Base-by-base conservation (phyloP, 768 basidiomycete genomes). In the Chalciporus piperatus region DNA sequence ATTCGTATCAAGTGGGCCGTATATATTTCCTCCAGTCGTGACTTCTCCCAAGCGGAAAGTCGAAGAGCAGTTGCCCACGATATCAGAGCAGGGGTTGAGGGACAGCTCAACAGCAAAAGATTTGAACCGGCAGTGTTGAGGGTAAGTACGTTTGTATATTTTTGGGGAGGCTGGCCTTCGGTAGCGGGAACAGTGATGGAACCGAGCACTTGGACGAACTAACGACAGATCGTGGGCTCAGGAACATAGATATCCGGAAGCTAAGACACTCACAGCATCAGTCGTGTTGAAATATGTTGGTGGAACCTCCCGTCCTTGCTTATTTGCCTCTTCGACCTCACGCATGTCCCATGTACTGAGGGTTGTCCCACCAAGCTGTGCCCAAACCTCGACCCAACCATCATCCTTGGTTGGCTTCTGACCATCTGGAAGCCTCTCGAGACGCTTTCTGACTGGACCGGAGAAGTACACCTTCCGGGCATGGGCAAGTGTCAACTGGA, bases 101-200 rank as follows among this genome's bases (percentile, higher is more conserved):
- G 87, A 64, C 92, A 95, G 9, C 92, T 89, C 72, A 98, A 96
- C 3, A 96, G 71, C 28, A 94, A 73, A 41, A 94, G 76, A 66
- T 98, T 98, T 27, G 85, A 85, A 19, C 96, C 96, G 1, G 95
- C 96, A 6, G 91, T 96, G 66, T 95, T 99, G 58, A 99, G 76
- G 0, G 92, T 91, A 51, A 98, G 79, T 47, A 98, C 87, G 64
- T 92, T 89, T 0, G 75, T 75, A 59, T 83, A 89, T 57, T 82
- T 80, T 62, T 80, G 78, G 0, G 77, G 58, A 1, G 86, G 82
- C 1, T 72, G 56, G 11, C 67, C 74, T 1, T 74, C 64, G 0
- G 79, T 77, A 7, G 80, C 73, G 1, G 85, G 85, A 17, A 82
- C 74, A 0, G 87, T 86, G 13, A 92, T 77, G 0, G 87, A 80